Conservation (phyloP, 2,329 filamentous ascomycete genomes). For the Teratosphaeria zuluensis region DNA sequence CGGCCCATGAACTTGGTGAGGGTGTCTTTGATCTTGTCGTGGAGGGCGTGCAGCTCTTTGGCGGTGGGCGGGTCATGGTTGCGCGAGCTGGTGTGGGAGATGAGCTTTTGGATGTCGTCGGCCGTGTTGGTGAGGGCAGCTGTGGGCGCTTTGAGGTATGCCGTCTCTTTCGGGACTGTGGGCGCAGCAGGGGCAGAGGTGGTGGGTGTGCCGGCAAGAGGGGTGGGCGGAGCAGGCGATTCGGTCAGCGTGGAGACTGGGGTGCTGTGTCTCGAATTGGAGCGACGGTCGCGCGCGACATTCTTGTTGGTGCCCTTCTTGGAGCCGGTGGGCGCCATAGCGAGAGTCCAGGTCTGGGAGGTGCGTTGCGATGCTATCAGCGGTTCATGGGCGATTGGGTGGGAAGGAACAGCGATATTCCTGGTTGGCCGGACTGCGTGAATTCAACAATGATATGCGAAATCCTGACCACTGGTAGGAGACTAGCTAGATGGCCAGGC, state of each 20-base stretch:
- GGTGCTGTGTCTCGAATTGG: constrained; percentile 69
- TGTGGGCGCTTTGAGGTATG: constrained; percentile 54
- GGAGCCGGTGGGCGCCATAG: constrained; percentile 17
- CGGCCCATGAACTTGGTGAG: constrained; percentile 34
- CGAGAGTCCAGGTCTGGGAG: not conserved
- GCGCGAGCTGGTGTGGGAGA: constrained; percentile 46
- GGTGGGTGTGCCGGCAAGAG: constrained; percentile 54
- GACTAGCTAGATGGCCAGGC: too few species aligned
- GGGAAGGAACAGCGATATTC: not conserved
- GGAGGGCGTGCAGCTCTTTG: constrained; percentile 53
- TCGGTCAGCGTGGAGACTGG: constrained; percentile 45
- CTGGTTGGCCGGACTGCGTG: too few species aligned
- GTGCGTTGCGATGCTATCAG: not conserved
- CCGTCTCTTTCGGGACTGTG: constrained; percentile 36
- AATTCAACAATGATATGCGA: not conserved
- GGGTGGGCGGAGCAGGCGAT: constrained; percentile 35
- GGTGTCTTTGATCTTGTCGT: constrained; percentile 54
- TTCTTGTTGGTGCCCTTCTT: constrained; percentile 20
- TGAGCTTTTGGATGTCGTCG: constrained; percentile 58
- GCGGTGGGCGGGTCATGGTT: constrained; percentile 41
- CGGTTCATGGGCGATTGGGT: not conserved
- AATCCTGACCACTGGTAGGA: too few species aligned
- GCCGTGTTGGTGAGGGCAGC: constrained; percentile 42
- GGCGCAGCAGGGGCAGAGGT: constrained; percentile 11
- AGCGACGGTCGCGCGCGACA: constrained; percentile 47